Evolutionary conservation across 345 rosid genomes (phyloP).

Genomic region (Isatis tinctoria): DNA sequence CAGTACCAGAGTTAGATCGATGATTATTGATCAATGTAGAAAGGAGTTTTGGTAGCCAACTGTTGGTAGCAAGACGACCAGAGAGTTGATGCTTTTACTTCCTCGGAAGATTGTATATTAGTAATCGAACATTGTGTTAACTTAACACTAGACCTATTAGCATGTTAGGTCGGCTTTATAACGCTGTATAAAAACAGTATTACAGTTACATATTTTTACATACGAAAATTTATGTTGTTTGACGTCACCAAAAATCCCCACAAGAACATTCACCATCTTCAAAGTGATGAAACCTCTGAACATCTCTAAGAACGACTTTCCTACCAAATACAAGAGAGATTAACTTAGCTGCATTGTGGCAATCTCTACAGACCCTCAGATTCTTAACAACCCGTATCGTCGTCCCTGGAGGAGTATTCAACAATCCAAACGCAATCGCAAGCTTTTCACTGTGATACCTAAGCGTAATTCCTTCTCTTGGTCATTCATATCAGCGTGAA

Average conservation of each 20-base stretch:
- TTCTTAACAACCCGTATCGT: slow-evolving; percentile 81
- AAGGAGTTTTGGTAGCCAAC: too few relatives aligned
- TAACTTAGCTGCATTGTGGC: slow-evolving; percentile 76
- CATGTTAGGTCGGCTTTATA: neutral
- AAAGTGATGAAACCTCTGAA: slow-evolving; percentile 89
- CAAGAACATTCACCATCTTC: slow-evolving; percentile 80
- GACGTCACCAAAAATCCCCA: slow-evolving; percentile 67
- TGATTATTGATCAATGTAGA: too few relatives aligned
- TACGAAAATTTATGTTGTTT: neutral
- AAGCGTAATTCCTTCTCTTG: slow-evolving; percentile 60
- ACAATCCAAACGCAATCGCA: slow-evolving; percentile 72
- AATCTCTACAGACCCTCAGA: slow-evolving; percentile 80
- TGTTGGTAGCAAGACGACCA: too few relatives aligned
- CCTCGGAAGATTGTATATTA: too few relatives aligned
- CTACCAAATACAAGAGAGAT: slow-evolving; percentile 62
- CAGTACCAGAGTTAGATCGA: too few relatives aligned
- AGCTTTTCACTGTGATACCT: slow-evolving; percentile 88
- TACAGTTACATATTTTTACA: neutral
- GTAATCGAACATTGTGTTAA: neutral
- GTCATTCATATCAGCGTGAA: slow-evolving; percentile 60
- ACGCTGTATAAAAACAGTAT: neutral
- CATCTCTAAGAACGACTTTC: slow-evolving; percentile 77
- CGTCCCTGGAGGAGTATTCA: slow-evolving; percentile 65
- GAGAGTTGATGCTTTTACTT: too few relatives aligned
- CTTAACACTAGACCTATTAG: neutral